Base-by-base conservation (phyloP, 768 basidiomycete species). In the Collybia nuda region DNA sequence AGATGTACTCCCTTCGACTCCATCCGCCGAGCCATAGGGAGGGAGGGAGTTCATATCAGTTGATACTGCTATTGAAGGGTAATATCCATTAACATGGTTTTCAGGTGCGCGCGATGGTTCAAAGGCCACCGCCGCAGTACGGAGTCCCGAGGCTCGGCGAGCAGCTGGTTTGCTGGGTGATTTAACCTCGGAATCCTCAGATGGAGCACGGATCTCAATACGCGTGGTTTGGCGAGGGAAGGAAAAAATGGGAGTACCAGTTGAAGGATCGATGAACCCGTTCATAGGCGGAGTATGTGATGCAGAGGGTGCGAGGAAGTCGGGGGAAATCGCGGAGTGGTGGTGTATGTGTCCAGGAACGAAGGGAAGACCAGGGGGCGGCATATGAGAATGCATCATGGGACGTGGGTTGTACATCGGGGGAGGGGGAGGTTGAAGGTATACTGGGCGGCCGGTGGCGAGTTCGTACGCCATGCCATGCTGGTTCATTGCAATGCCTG, bases 401-500 rank as follows among this genome's bases (percentile, higher is more conserved):
- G 86, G 84, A n/a, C 81, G 84, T 44, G 85, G 84, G 43, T 82
- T 83, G 61, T 81, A 87, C 72, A 87, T 77, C 23, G 77, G 74
- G 2, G 76, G 73, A 17, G 82, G 78, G 11, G 78, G 73, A n/a
- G 76, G 68, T 54, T 84, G 79, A 23, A 92, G 73, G 58, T 86
- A 86, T 28, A 93, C 84, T 9, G 88, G 81, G 35, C 88, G 88
- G 36, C 91, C 91, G 4, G 88, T 91, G 12, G 88, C 83, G 45
- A 91, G 62, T 65, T 93, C 90, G 62, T 85, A 92, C n/a, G 88
- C 75, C 70, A 90, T 76, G 26, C 90, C 90, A 52, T 88, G 84
- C 47, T 83, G 80, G 56, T 84, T 84, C 61, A 90, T 68, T 12
- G 78, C 88, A 44, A 91, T 76, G 42, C 90, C 90, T 12, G 83